A percentile compares a stretch with the other conserved stretches of the same genome.
phyloP scores from a whole-genome alignment of 2,329 filamentous ascomycete genomes.

The Aspergillus terreus region DNA sequence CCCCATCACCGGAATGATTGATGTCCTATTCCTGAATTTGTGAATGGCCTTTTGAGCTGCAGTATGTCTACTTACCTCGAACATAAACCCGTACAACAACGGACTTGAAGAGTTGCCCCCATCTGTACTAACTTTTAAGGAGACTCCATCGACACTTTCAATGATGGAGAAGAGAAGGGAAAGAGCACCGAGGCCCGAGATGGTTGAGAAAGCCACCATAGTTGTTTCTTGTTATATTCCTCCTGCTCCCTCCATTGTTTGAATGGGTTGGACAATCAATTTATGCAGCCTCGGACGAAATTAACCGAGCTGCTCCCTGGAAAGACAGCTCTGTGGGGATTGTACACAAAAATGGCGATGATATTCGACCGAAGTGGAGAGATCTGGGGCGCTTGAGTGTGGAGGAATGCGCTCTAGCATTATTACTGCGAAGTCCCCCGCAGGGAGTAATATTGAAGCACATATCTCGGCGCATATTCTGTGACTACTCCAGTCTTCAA shows the following conservation, averaged over 20 bases:
- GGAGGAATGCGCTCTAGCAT: not conserved
- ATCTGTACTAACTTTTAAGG: slow-evolving; percentile 10
- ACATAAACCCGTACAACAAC: slow-evolving; percentile 43
- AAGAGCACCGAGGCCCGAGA: slow-evolving; percentile 8
- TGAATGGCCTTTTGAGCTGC: not conserved
- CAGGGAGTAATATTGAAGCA: no score
- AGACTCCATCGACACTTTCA: slow-evolving; percentile 3
- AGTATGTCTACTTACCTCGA: slow-evolving; percentile 27
- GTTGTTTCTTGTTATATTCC: not conserved
- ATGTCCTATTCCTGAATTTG: slow-evolving; percentile 47
- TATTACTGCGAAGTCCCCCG: no score
- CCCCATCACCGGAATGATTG: slow-evolving; percentile 67
- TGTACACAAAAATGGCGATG: not conserved
- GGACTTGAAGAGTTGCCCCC: slow-evolving; percentile 39
- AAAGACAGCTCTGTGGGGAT: not conserved
- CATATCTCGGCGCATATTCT: no score
- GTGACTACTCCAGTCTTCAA: no score
- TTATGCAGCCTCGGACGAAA: not conserved
- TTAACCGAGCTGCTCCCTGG: not conserved
- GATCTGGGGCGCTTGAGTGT: not conserved
- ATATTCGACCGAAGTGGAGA: not conserved
- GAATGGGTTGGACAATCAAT: no score
- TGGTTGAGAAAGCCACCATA: slow-evolving; percentile 11
- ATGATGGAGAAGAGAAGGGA: slow-evolving; percentile 3
- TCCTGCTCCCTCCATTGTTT: not conserved